phyloP scores from a whole-genome alignment of 2,329 filamentous ascomycete species.

The Stagonosporopsis cucurbitacearum region DNA sequence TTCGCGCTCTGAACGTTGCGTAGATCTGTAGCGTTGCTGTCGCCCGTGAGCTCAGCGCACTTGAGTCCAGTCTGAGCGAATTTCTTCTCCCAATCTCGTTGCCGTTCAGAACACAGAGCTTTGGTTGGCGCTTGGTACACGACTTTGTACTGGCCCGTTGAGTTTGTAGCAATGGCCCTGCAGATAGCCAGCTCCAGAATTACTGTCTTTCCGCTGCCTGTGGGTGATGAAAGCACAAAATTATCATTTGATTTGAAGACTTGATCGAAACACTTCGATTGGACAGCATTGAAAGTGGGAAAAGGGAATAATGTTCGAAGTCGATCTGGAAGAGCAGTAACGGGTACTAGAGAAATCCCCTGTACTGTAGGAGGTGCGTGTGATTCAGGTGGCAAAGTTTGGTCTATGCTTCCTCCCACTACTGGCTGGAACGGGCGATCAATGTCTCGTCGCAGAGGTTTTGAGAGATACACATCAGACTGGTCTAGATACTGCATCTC shows the following conservation, averaged over 20 bases:
- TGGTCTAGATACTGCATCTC: neutral
- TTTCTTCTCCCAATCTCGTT: constrained; percentile 78
- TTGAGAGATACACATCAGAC: neutral
- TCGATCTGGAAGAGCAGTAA: constrained; percentile 69
- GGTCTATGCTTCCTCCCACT: neutral
- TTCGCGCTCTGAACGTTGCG: constrained; percentile 73
- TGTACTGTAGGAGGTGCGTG: constrained; percentile 53
- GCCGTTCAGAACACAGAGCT: constrained; percentile 77
- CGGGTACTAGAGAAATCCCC: constrained; percentile 66
- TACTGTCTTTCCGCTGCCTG: constrained; percentile 84
- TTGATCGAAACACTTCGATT: constrained; percentile 76
- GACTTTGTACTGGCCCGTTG: constrained; percentile 73
- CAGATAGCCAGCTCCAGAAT: constrained; percentile 84
- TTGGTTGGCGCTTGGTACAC: constrained; percentile 88
- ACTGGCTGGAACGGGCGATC: constrained; percentile 3
- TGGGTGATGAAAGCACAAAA: constrained; percentile 80
- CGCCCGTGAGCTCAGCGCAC: constrained; percentile 81
- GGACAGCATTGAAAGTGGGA: constrained; percentile 78
- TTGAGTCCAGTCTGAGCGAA: constrained; percentile 71
- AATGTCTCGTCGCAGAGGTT: neutral
- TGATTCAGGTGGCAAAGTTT: neutral
- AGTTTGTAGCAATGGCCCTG: constrained; percentile 65
- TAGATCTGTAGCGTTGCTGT: constrained; percentile 73
- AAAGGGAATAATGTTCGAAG: constrained; percentile 75
- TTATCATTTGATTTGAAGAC: constrained; percentile 75